A percentile compares a stretch with the other conserved stretches of the same genome.
Conservation (phyloP, 148 eudicot genomes). For the Dysphania ambrosioides region DNA sequence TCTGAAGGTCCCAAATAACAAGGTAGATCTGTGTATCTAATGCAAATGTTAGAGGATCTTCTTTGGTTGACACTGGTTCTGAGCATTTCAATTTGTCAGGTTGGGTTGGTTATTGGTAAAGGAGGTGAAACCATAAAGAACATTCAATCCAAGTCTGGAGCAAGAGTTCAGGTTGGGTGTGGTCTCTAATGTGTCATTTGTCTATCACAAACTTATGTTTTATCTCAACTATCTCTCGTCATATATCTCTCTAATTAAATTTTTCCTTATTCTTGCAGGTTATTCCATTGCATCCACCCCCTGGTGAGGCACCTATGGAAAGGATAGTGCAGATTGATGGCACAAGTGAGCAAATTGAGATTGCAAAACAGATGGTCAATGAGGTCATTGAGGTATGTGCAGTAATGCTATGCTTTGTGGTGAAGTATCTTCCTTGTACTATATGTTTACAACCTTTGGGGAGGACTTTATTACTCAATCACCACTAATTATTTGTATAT, state of each 20-base stretch:
- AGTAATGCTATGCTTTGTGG: conserved; percentile 20
- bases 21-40: conserved; percentile 39
- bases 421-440: conserved; percentile 13
- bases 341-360: conserved; percentile 78
- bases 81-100: conserved; percentile 44
- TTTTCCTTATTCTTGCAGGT: conserved; percentile 43
- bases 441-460: background rate
- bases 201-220: background rate
- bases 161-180: conserved; percentile 79
- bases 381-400: conserved; percentile 90
- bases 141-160: conserved; percentile 80
- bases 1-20: conserved; percentile 72
- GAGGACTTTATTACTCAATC: background rate
- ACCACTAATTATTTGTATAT: background rate
- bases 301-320: conserved; percentile 79
- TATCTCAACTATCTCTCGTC: background rate
- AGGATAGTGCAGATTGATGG: conserved; percentile 96
- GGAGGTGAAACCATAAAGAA: conserved; percentile 95
- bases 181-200: background rate
- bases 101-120: conserved; percentile 94
- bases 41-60: background rate
- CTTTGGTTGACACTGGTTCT: conserved; percentile 1
- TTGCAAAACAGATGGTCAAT: conserved; percentile 82
- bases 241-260: background rate
- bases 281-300: conserved; percentile 88